Conservation (phyloP, 2,329 filamentous ascomycete genomes). For the Pseudogymnoascus sp. region DNA sequence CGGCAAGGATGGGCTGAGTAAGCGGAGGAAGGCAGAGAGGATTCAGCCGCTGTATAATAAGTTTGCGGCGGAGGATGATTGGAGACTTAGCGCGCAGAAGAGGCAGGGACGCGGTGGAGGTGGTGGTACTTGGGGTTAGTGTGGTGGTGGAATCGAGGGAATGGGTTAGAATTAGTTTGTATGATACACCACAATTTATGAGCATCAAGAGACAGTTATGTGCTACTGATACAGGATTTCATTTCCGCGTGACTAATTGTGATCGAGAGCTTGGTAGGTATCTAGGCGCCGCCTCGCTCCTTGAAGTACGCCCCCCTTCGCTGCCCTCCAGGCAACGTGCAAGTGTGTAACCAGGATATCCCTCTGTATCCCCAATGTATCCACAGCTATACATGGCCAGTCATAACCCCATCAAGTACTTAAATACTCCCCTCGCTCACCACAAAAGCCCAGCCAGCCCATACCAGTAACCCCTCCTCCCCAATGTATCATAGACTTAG, state of each 20-base stretch:
- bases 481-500: neutral
- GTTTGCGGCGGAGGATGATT: constrained; percentile 87
- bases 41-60: constrained; percentile 95
- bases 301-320: neutral
- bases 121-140: constrained; percentile 84
- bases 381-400: constrained; percentile 6
- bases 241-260: constrained; percentile 9
- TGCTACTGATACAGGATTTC: constrained; percentile 9
- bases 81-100: constrained; percentile 82
- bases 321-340: neutral
- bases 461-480: neutral
- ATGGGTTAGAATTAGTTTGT: neutral
- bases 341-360: constrained; percentile 2
- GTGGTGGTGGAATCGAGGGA: neutral
- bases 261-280: constrained; percentile 1
- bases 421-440: neutral
- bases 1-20: constrained; percentile 74
- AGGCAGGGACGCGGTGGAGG: constrained; percentile 76
- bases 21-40: constrained; percentile 86
- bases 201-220: neutral
- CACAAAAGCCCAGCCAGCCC: neutral
- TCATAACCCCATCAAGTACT: constrained; percentile 1
- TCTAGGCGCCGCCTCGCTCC: neutral
- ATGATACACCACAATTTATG: constrained; percentile 1
- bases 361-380: neutral